Percentiles rank a stretch among this genome's conserved stretches.
These are phyloP conservation scores for Eucalyptus pauciflora DNA, from an alignment of 345 rosid genomes.

Conservation along the genomic window DNA sequence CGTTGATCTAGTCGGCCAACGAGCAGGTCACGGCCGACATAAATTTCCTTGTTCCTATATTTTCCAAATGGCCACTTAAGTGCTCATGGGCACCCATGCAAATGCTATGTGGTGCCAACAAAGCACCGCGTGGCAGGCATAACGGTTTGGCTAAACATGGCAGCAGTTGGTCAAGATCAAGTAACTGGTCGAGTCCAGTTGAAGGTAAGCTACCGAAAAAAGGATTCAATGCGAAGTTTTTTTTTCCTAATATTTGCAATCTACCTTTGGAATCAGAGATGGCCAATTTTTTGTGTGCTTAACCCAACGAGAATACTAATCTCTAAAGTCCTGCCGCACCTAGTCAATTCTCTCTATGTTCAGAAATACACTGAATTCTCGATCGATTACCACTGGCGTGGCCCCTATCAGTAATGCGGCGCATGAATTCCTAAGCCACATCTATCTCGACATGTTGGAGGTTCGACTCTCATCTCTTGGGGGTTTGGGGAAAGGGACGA, in stretches of 20 bases:
- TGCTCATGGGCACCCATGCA: not conserved
- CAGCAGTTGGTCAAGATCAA: not conserved
- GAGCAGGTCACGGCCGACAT: not conserved
- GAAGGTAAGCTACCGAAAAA: not conserved
- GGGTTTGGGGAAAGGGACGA: not conserved
- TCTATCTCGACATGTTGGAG: not conserved
- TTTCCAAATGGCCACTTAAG: not conserved
- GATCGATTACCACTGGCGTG: not conserved
- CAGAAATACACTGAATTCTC: not conserved
- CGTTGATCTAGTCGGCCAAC: not conserved
- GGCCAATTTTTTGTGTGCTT: not conserved
- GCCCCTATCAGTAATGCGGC: not conserved
- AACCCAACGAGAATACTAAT: not conserved
- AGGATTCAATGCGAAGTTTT: not conserved
- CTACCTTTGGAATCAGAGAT: not conserved
- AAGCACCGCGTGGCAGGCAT: not conserved
- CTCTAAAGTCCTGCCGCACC: not conserved
- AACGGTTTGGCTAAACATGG: not conserved
- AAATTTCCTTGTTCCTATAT: not conserved
- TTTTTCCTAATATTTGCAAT: not conserved
- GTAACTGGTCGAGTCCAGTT: not conserved
- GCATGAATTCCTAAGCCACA: not conserved
- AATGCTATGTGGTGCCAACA: not conserved
- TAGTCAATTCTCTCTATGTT: not conserved
- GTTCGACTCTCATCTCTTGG: not conserved